Evolutionary conservation across 2,329 filamentous ascomycete species (phyloP).

Genomic region (Hypoxylon sp.): DNA sequence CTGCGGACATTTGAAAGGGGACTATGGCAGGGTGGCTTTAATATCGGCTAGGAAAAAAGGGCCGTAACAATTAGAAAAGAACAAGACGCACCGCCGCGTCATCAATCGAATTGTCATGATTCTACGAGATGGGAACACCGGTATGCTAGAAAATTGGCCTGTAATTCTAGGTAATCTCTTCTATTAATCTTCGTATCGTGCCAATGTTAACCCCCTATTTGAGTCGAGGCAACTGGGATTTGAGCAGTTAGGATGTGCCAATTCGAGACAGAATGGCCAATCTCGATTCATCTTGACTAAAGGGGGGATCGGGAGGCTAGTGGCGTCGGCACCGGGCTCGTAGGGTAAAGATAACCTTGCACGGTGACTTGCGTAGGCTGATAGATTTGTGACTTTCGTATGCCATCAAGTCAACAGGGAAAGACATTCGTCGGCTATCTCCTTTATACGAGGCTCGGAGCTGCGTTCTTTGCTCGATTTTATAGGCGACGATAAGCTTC

Average conservation of each 20-base stretch:
- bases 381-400: neutral
- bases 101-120: neutral
- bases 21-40: neutral
- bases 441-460: slow-evolving; percentile 64
- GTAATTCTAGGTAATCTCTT: neutral
- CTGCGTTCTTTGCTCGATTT: slow-evolving; percentile 61
- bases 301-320: neutral
- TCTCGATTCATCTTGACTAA: neutral
- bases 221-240: neutral
- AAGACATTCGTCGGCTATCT: slow-evolving; percentile 64
- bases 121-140: neutral
- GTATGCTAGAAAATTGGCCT: neutral
- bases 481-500: slow-evolving; percentile 62
- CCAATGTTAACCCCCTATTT: neutral
- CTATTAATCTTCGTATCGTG: neutral
- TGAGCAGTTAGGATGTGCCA: neutral
- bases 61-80: neutral
- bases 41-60: neutral
- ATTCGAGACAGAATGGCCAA: neutral
- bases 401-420: slow-evolving; percentile 53
- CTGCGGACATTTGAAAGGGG: neutral
- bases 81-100: neutral
- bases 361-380: neutral
- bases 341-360: neutral
- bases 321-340: neutral